Evolutionary conservation across 2,329 filamentous ascomycete genomes (phyloP), one percentile per base, ranked within the genome.

Genomic region (Xylaria sp.): DNA sequence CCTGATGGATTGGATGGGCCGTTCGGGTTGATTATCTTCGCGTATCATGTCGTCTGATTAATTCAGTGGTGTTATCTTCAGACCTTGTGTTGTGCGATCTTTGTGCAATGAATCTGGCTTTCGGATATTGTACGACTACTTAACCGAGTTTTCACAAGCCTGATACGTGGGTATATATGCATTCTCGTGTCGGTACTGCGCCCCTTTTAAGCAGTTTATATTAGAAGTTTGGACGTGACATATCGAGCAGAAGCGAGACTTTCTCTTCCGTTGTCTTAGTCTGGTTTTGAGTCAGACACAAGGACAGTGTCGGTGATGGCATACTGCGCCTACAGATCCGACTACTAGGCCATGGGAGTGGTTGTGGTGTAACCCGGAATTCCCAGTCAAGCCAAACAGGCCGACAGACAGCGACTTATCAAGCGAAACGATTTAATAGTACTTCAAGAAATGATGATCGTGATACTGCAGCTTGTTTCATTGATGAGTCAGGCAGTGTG

Each of bases 281-380:
- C 11, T 54, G n/a, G 15, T 19, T 59, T 57, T 55, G 55, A 63
- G 50, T 63, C 55, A 63, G 55, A 59, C n/a, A 45, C 1, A 40
- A 51, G 50, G 42, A 47, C 60, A 11, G 43, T 43, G 58, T 59
- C 8, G 19, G 19, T 21, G 19, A 55, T 59, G 55, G 50, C 60
- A 28, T 51, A 46, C n/a, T n/a, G n/a, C n/a, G n/a, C 45, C 21
- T n/a, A 5, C 17, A 49, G 46, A 17, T n/a, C n/a, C n/a, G n/a
- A n/a, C n/a, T n/a, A n/a, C n/a, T n/a, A n/a, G n/a, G n/a, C n/a
- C n/a, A 9, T 19, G 23, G 12, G 25, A 37, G 15, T 33, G 11
- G 37, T 33, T 33, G 8, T 31, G 19, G 23, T 19, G 12, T 12
- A 15, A n/a, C 8, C 14, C 15, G 43, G 15, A 28, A 37, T 38